A percentile compares a stretch with the other conserved stretches of the same genome.
Conservation (phyloP, 1,139 yeast species). For the Zygotorulaspora mrakii region DNA sequence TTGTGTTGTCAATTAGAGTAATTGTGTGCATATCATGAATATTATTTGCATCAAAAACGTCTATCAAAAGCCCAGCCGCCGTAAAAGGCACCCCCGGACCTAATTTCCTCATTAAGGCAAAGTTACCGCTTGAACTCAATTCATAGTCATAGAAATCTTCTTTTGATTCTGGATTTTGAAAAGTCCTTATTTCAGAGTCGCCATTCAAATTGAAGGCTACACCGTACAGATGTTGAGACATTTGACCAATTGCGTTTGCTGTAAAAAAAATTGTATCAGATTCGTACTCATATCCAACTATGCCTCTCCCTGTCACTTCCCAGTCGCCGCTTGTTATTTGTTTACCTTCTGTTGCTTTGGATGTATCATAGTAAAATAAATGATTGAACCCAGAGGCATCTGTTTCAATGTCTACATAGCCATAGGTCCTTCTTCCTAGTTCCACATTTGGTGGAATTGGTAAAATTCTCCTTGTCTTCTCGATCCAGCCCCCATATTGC, state of each 20-base stretch:
- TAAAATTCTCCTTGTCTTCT: slow-evolving; percentile 32
- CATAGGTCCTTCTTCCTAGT: slow-evolving; percentile 42
- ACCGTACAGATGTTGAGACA: slow-evolving; percentile 55
- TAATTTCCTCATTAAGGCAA: slow-evolving; percentile 26
- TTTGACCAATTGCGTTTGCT: slow-evolving; percentile 54
- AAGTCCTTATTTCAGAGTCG: slow-evolving; percentile 10
- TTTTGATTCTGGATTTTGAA: slow-evolving; percentile 25
- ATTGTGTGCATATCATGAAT: slow-evolving; percentile 16
- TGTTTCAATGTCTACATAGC: slow-evolving; percentile 75
- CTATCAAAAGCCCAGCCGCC: slow-evolving; percentile 28
- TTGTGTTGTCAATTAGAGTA: slow-evolving; percentile 31
- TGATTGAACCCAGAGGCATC: slow-evolving; percentile 58
- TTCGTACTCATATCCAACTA: slow-evolving; percentile 52
- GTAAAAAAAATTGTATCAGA: slow-evolving; percentile 58
- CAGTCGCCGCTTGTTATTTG: slow-evolving; percentile 59
- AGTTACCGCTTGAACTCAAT: slow-evolving; percentile 33
- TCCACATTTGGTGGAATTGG: slow-evolving; percentile 39
- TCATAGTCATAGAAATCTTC: slow-evolving; percentile 28
- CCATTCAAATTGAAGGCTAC: slow-evolving; percentile 35
- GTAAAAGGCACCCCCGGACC: slow-evolving; percentile 31
- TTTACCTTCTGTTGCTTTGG: slow-evolving; percentile 44
- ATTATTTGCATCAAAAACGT: slow-evolving; percentile 20
- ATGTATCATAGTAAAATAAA: slow-evolving; percentile 59
- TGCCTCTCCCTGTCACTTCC: slow-evolving; percentile 59
- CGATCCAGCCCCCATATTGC: slow-evolving; percentile 54